phyloP scores from a whole-genome alignment of 768 basidiomycete genomes.

The Trametes meyenii region DNA sequence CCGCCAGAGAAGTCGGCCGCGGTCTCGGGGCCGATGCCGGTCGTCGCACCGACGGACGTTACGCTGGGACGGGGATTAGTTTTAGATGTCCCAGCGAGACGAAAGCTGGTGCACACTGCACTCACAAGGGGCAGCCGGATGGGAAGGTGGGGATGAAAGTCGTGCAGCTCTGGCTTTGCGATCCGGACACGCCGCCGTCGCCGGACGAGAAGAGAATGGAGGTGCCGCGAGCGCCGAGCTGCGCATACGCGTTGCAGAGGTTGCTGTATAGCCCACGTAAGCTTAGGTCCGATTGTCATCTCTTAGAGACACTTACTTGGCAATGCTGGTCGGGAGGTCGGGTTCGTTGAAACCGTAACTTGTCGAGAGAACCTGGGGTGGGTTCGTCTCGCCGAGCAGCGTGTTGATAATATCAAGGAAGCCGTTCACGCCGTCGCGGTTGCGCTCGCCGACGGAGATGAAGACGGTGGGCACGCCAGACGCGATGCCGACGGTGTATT shows the following conservation, averaged over 20 bases:
- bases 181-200: conserved; percentile 42
- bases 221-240: conserved; percentile 40
- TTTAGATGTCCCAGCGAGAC: neutral
- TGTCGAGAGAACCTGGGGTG: conserved; percentile 65
- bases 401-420: conserved; percentile 56
- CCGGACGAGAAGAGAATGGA: conserved; percentile 44
- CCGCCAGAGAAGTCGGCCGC: conserved; percentile 36
- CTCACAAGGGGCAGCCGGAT: conserved; percentile 40
- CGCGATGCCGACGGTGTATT: conserved; percentile 21
- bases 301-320: conserved; percentile 28
- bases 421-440: conserved; percentile 26
- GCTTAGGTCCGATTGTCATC: neutral
- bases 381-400: conserved; percentile 43
- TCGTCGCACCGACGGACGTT: conserved; percentile 39
- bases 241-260: conserved; percentile 40
- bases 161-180: conserved; percentile 31
- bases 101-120: neutral
- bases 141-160: conserved; percentile 43
- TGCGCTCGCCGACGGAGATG: conserved; percentile 20
- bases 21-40: conserved; percentile 32
- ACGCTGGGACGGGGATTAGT: conserved; percentile 25
- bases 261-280: conserved; percentile 19
- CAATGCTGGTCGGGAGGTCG: conserved; percentile 25
- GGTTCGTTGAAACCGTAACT: conserved; percentile 56
- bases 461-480: conserved; percentile 11